Evolutionary conservation across 176 grass and related monocot species (phyloP), one percentile per base, ranked within the genome.

Genomic region (Tillandsia fasciculata): DNA sequence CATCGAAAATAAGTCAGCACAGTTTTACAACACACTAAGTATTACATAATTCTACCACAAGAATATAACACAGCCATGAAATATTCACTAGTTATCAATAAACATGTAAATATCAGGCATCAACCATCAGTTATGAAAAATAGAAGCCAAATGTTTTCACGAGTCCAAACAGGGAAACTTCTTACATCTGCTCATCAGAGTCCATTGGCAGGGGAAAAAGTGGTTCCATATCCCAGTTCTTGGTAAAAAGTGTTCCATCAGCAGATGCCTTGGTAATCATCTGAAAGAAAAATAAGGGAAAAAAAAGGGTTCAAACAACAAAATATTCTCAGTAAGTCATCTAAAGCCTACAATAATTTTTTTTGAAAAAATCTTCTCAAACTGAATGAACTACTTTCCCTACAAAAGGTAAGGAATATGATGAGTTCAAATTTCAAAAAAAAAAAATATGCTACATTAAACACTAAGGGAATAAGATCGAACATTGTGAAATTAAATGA

Each of bases 221-320:
- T 18, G 89, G 86, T 54, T 97, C 93, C 50, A 77, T 87, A 74
- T 97, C 89, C 93, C 93, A 97, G 28, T 92, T 92, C 82, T 81
- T 97, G 48, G 89, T 87, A 81, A 81, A 86, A 77, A 97, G 61
- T 23, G 84, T 97, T 77, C 82, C 89, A 72, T 97, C 89, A 26
- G 71, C 68, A 64, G 76, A 66, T 64, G 86, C 84, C 58, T 90
- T 92, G 72, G 53, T 87, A 48, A 71, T 81, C 2, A 92, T 71
- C 93, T 92, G 81, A 47, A 42, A 84, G 70, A 74, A 26, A 79
- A 26, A 52, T 2, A 52, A 50, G 68, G 51, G 64, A 49, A 64
- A 50, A 63, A 65, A 68, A 23, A 61, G 13, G 4, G 22, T 61
- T 23, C 9, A 61, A 20, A 2, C 13, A 23, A 20, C 10, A 61